Evolutionary conservation across 371 early-diverging fungal species (phyloP), one percentile per base, ranked within the genome.

Genomic region (Catenaria anguillulae): DNA sequence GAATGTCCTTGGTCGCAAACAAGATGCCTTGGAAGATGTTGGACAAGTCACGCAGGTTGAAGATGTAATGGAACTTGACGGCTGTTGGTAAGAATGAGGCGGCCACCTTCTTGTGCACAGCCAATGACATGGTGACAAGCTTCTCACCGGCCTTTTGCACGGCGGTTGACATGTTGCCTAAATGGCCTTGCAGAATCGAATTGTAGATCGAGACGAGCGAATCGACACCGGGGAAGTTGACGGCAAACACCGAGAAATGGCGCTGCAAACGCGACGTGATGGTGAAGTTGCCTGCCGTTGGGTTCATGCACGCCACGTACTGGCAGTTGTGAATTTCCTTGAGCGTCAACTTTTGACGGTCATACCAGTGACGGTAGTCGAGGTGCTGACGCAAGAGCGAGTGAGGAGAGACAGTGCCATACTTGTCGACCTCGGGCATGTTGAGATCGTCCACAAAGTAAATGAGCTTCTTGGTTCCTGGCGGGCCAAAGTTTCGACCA

Each of bases 361-460:
- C 82, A 60, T 82, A 82, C 80, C 80, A 80, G 61, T 82, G 82
- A 35, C 67, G 61, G 70, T 82, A 80, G 66, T 82, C 82, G 12
- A 82, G 64, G 60, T 77, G 74, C 63, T 82, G 82, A 24, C 82
- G 68, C 33, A 82, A 67, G 43, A 82, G 65, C 1, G 80, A 77
- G 64, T 79, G 80, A 4, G 79, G 78, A 23, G 71, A 68, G 0
- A 77, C 82, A 12, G 82, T 82, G 34, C 82, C 80, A 63, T 82
- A 82, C 61, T 78, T 79, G 71, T 82, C 82, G 21, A 82, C 82
- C 62, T 82, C 82, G 19, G 82, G 82, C 82, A 82, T 82, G 67
- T 82, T 82, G 36, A 82, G 68, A 66, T 82, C 82, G 65, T 82
- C 82, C 48, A 82, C 58, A 71, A 82, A 80, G 70, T 82, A 82